Evolutionary conservation across 371 early-diverging fungal genomes (phyloP), one percentile per base, ranked within the genome.

Genomic region (Mortierella sp.): DNA sequence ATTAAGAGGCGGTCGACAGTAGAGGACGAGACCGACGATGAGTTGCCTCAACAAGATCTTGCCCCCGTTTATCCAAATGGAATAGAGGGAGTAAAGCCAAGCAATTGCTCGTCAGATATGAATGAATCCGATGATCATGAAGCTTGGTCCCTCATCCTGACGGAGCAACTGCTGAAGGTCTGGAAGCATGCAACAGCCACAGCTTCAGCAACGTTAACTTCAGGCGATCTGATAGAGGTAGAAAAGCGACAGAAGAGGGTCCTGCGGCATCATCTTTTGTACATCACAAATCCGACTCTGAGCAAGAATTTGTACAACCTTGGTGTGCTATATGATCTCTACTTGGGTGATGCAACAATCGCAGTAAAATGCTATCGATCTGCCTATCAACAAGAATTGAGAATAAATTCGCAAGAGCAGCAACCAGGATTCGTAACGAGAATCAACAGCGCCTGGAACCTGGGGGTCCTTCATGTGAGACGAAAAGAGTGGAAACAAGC

Each of bases 381-480:
- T 31, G 77, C 77, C 1, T 77, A 71, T 49, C 65, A 68, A 26
- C 28, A 15, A 15, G 28, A 13, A 3, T n/a, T 45, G n/a, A 3
- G 60, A 32, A 15, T 13, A 19, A 32, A 32, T n/a, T n/a, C 23
- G 42, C 5, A 31, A 4, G 53, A 37, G 4, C 19, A 35, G n/a
- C 61, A 57, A 2, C 45, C 64, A 0, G 32, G 51, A 12, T 43
- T 53, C 2, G 60, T 71, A 23, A 76, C 68, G 15, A 63, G 72
- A 61, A 77, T 77, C 34, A 71, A 72, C 45, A 71, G 77, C 34
- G 72, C 77, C 5, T 77, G 77, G 77, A 77, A 77, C 32, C 17
- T 77, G 15, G 77, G 77, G 0, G 77, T 77, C 9, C 40, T 77
- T 43, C 45, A 72, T 56, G 72, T 62, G 19, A 67, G 72, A 19